A percentile compares a stretch with the other conserved stretches of the same genome.
phyloP scores from a whole-genome alignment of 2,329 filamentous ascomycete genomes.

The Lachnellula subtilissima region DNA sequence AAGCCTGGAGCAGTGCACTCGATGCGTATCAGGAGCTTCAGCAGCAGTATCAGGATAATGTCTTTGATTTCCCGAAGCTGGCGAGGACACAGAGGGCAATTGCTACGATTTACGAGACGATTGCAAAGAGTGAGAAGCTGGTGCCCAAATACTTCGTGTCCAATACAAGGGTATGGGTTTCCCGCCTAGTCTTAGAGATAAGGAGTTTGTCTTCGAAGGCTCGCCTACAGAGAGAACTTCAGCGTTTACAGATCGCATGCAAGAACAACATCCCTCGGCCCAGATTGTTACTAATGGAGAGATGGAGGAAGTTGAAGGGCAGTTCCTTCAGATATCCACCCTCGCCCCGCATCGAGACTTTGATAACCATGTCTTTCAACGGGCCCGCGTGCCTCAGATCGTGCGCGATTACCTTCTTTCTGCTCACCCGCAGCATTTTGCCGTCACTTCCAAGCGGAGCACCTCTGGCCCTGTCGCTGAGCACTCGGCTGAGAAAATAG shows the following conservation, averaged over 20 bases:
- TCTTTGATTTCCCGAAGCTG: conserved; percentile 88
- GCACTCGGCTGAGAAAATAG: conserved; percentile 75
- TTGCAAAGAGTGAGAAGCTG: conserved; percentile 73
- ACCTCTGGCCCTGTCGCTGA: conserved; percentile 65
- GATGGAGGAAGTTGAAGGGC: conserved; percentile 79
- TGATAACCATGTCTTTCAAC: conserved; percentile 77
- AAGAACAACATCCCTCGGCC: conserved; percentile 81
- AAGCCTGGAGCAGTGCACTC: conserved; percentile 85
- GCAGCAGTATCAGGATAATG: conserved; percentile 81
- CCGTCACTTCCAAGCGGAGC: conserved; percentile 67
- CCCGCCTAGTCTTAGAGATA: conserved; percentile 73
- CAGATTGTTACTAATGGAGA: conserved; percentile 69
- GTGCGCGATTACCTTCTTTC: conserved; percentile 84
- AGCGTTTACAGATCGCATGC: conserved; percentile 85
- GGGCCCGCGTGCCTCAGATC: conserved; percentile 74
- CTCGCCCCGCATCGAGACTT: conserved; percentile 81
- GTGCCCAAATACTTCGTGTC: conserved; percentile 84
- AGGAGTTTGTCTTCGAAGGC: conserved; percentile 89
- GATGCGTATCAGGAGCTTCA: conserved; percentile 87
- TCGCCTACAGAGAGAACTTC: conserved; percentile 69
- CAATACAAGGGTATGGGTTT: conserved; percentile 87
- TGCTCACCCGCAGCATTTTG: conserved; percentile 72
- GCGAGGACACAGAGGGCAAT: conserved; percentile 86
- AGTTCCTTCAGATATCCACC: conserved; percentile 78
- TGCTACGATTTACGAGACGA: conserved; percentile 84